Conservation (phyloP, 352 stramenopile genomes). For the Blastocystis sp. region DNA sequence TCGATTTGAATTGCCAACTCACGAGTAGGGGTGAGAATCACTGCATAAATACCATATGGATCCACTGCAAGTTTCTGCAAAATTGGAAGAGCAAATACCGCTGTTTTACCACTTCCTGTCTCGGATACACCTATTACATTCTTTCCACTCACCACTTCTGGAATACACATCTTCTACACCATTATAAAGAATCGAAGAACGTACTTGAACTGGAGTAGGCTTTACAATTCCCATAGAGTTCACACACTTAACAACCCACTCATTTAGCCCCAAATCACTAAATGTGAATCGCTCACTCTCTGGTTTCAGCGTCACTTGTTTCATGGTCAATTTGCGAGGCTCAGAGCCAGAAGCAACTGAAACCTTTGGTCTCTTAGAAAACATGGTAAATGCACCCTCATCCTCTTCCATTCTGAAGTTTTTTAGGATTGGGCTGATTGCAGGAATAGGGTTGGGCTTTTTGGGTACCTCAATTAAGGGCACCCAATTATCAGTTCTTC, state of each 20-base stretch:
- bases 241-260: slow-evolving; percentile 82
- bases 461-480: no score
- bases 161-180: slow-evolving; percentile 77
- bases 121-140: slow-evolving; percentile 87
- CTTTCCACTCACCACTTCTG: slow-evolving; percentile 81
- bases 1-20: slow-evolving; percentile 97
- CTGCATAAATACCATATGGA: slow-evolving; percentile 84
- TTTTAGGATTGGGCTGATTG: no score
- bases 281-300: slow-evolving; percentile 73
- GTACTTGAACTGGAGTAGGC: slow-evolving; percentile 81
- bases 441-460: no score
- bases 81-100: slow-evolving; percentile 93
- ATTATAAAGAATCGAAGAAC: neutral
- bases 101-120: slow-evolving; percentile 95
- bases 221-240: slow-evolving; percentile 80
- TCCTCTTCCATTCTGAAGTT: neutral
- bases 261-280: slow-evolving; percentile 79
- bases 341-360: neutral
- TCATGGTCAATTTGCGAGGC: neutral
- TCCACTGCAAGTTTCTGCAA: slow-evolving; percentile 81
- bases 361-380: slow-evolving; percentile 39
- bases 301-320: neutral
- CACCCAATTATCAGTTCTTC: no score
- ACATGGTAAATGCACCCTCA: slow-evolving; percentile 12
- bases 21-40: slow-evolving; percentile 91